These are phyloP conservation scores for Vigna mungo DNA, from an alignment of 306 rosid genomes.

Conservation along the genomic window DNA sequence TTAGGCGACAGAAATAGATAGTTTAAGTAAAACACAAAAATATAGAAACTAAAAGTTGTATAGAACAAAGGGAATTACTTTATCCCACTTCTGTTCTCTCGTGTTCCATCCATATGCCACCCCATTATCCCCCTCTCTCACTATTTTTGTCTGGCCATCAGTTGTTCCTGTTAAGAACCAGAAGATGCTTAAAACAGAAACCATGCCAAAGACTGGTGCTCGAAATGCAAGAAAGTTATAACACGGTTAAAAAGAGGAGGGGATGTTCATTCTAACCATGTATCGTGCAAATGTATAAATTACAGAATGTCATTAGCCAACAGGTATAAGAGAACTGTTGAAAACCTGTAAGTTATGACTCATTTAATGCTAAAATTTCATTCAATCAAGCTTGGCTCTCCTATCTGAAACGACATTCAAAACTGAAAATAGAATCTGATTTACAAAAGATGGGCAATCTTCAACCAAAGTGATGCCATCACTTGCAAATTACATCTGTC, in stretches of 20 bases:
- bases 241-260: not conserved
- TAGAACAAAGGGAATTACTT: constrained; percentile 60
- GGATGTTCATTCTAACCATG: not conserved
- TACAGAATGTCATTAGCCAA: constrained; percentile 7
- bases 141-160: constrained; percentile 91
- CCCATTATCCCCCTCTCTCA: constrained; percentile 98
- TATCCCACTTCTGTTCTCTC: constrained; percentile 88
- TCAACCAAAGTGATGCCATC: not conserved
- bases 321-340: not conserved
- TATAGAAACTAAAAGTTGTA: constrained; percentile 22
- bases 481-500: not conserved
- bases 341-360: not conserved
- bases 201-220: constrained; percentile 11
- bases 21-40: constrained; percentile 34
- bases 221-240: constrained; percentile 24
- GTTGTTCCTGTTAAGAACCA: constrained; percentile 75
- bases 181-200: constrained; percentile 30
- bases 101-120: constrained; percentile 94
- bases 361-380: not conserved
- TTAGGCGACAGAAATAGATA: constrained; percentile 21
- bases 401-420: constrained; percentile 17
- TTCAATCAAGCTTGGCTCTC: constrained; percentile 21
- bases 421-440: not conserved
- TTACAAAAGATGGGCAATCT: not conserved
- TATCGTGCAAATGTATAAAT: constrained; percentile 7